A percentile compares a stretch with the other conserved stretches of the same genome.
Evolutionary conservation across 164 flowering plant genomes (phyloP).

Genomic region (Aristolochia contorta): DNA sequence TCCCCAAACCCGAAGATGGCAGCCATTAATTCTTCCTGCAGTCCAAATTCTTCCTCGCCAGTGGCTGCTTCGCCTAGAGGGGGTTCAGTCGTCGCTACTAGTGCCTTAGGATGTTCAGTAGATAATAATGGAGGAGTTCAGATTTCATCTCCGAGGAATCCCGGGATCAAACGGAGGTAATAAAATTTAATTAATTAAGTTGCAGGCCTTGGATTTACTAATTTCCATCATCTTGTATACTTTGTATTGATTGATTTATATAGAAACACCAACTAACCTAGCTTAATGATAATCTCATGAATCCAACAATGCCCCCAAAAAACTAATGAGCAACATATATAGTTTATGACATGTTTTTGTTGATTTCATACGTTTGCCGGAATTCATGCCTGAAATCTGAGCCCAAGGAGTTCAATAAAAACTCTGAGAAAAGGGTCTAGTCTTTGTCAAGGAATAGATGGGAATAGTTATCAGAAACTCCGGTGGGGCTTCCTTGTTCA

Average conservation of each 20-base stretch:
- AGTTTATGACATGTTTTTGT: no score
- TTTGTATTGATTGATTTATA: no score
- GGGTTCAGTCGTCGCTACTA: no score
- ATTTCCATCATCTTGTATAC: no score
- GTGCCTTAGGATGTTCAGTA: slow-evolving; percentile 20
- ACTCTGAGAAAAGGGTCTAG: neutral
- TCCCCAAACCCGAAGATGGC: slow-evolving; percentile 27
- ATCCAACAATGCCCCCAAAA: neutral
- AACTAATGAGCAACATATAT: neutral
- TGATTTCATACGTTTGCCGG: no score
- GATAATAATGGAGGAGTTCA: slow-evolving; percentile 40
- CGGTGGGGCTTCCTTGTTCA: slow-evolving; percentile 3
- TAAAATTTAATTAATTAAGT: no score
- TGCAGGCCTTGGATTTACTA: no score
- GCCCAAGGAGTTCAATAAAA: neutral
- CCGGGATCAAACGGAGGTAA: slow-evolving; percentile 74
- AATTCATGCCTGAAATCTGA: neutral
- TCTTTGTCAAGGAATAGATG: neutral
- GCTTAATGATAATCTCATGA: neutral
- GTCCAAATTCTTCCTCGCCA: slow-evolving; percentile 18
- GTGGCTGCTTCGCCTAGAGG: slow-evolving; percentile 17
- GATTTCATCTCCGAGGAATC: slow-evolving; percentile 77
- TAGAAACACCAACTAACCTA: no score
- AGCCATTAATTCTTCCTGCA: slow-evolving; percentile 20
- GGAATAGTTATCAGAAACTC: slow-evolving; percentile 2